Conservation (phyloP, 805 yeast species). For the Nakazawaea populi region DNA sequence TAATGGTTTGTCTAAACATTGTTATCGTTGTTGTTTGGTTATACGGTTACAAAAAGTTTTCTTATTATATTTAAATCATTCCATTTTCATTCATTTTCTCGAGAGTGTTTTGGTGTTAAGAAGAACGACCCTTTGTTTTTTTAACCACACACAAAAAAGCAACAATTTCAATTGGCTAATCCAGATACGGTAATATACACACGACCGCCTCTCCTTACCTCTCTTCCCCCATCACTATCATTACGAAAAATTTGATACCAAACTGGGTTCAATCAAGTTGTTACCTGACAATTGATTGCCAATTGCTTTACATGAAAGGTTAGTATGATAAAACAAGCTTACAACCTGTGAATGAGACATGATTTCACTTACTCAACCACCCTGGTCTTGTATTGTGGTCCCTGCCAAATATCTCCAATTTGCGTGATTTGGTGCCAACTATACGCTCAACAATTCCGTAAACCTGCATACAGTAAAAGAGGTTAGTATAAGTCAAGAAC, state of each 20-base stretch:
- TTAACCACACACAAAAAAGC: background rate
- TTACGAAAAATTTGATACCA: slow-evolving; percentile 32
- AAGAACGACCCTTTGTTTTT: background rate
- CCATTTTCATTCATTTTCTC: background rate
- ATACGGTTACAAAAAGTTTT: background rate
- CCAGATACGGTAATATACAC: background rate
- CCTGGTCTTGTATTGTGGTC: slow-evolving; percentile 83
- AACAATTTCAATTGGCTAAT: slow-evolving; percentile 3
- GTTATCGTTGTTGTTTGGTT: slow-evolving; percentile 8
- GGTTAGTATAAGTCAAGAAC: background rate
- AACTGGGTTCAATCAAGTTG: slow-evolving; percentile 52
- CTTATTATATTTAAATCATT: background rate
- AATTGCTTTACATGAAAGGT: slow-evolving; percentile 32
- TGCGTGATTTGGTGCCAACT: slow-evolving; percentile 71
- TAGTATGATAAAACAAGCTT: background rate
- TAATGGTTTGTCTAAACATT: slow-evolving; percentile 40
- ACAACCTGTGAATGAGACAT: no score
- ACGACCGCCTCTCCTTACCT: background rate
- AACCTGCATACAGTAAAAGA: slow-evolving; percentile 21
- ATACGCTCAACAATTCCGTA: slow-evolving; percentile 82
- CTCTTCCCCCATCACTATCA: background rate
- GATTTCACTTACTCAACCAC: slow-evolving; percentile 56
- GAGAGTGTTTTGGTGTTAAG: no score
- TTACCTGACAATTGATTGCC: slow-evolving; percentile 73
- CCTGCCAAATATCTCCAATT: slow-evolving; percentile 85